Evolutionary conservation across 1,284 basidiomycete genomes (phyloP).

Genomic region (Sphagnurus paluster): DNA sequence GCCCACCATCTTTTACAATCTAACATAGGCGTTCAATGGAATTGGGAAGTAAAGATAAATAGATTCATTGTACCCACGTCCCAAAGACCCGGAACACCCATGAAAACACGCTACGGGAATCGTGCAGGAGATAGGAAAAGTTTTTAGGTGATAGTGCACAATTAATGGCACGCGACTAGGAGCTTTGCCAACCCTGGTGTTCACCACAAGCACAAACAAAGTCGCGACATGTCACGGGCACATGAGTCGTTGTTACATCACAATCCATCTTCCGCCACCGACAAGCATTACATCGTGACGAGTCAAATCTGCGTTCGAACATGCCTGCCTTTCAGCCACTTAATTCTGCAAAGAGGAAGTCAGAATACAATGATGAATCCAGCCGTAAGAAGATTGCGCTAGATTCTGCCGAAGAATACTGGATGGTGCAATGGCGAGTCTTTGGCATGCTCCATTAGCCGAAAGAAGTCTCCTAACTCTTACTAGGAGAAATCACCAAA

Average conservation of each 20-base stretch:
- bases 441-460: background rate
- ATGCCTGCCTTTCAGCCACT: slow-evolving; percentile 40
- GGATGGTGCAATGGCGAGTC: slow-evolving; percentile 71
- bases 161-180: background rate
- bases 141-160: background rate
- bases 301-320: background rate
- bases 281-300: background rate
- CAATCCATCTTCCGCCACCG: background rate
- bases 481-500: slow-evolving; percentile 72
- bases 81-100: slow-evolving; percentile 34
- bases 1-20: slow-evolving; percentile 37
- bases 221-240: slow-evolving; percentile 21
- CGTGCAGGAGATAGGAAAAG: background rate
- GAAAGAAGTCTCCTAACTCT: background rate
- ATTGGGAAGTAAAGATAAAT: background rate
- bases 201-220: slow-evolving; percentile 3
- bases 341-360: slow-evolving; percentile 29
- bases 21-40: slow-evolving; percentile 15
- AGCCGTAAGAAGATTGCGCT: slow-evolving; percentile 31
- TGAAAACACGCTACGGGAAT: background rate
- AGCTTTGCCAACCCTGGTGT: no score
- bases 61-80: slow-evolving; percentile 25
- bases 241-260: slow-evolving; percentile 10
- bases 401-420: slow-evolving; percentile 43
- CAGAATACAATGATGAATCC: slow-evolving; percentile 20